Evolutionary conservation across 345 rosid species (phyloP).

Genomic region (Acer campestre): DNA sequence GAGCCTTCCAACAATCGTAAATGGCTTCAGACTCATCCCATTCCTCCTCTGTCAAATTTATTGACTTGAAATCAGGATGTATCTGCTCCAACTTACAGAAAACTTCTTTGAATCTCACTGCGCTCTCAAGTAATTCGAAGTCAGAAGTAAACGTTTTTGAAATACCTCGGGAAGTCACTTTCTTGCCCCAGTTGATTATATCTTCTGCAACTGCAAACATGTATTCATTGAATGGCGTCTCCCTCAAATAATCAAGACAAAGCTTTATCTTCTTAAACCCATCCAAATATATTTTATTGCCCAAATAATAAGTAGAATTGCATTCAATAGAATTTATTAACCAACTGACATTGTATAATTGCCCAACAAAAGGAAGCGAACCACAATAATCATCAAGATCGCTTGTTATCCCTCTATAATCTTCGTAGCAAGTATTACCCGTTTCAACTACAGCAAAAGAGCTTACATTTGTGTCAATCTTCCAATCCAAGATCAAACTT

Average conservation of each 20-base stretch:
- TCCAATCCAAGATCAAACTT: background rate
- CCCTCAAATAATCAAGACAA: background rate
- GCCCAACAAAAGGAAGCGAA: too few species aligned
- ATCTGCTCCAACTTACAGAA: background rate
- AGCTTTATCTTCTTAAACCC: background rate
- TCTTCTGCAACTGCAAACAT: background rate
- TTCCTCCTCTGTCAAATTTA: background rate
- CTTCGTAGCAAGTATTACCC: too few species aligned
- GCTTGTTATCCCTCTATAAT: too few species aligned
- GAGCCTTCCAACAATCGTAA: background rate
- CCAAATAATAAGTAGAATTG: too few species aligned
- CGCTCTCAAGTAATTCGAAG: too few species aligned
- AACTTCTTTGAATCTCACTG: background rate
- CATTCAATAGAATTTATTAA: too few species aligned
- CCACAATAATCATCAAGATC: too few species aligned
- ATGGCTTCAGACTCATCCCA: background rate
- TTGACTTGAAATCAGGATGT: background rate
- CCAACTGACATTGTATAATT: too few species aligned
- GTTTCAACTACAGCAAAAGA: too few species aligned
- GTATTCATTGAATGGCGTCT: background rate
- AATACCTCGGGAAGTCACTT: too few species aligned
- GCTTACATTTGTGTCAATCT: too few species aligned
- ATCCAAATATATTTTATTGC: too few species aligned
- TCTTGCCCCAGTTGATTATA: accelerated
- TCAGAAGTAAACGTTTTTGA: background rate